Conservation (phyloP, 208 protist species). For the Leishmania martiniquensis region DNA sequence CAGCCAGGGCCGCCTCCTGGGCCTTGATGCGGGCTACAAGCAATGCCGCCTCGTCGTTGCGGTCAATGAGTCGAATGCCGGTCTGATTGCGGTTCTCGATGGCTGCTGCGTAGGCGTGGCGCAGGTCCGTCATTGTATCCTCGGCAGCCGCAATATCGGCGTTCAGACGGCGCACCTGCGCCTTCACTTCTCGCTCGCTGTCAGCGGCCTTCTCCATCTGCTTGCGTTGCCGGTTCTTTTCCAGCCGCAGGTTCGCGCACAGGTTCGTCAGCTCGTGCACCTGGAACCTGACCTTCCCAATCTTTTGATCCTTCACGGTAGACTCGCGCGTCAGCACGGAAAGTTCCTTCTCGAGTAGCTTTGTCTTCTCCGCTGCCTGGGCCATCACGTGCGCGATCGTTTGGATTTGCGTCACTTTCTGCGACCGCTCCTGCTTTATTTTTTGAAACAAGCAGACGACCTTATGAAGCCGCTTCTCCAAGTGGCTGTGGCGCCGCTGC, state of each 20-base stretch:
- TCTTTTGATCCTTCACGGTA: constrained; percentile 86
- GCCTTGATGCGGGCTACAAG: constrained; percentile 94
- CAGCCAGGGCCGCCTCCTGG: constrained; percentile 88
- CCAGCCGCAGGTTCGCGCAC: constrained; percentile 78
- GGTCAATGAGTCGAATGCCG: constrained; percentile 97
- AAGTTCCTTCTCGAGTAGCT: constrained; percentile 95
- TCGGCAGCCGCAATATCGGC: constrained; percentile 87
- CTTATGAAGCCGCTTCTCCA: constrained; percentile 74
- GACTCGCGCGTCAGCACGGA: constrained; percentile 90
- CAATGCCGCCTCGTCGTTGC: constrained; percentile 96
- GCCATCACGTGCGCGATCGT: constrained; percentile 91
- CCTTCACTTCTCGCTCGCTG: constrained; percentile 77
- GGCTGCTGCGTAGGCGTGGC: constrained; percentile 79
- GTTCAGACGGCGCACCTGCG: constrained; percentile 94
- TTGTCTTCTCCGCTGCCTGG: constrained; percentile 96
- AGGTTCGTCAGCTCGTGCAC: constrained; percentile 70
- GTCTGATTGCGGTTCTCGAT: constrained; percentile 94
- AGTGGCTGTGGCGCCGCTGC: constrained; percentile 62
- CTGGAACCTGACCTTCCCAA: constrained; percentile 82
- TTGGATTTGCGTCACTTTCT: constrained; percentile 95
- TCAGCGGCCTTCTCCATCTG: constrained; percentile 58
- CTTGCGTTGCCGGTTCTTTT: constrained; percentile 88
- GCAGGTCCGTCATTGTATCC: constrained; percentile 89
- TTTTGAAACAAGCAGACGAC: constrained; percentile 88
- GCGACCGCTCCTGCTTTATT: constrained; percentile 93